Percentiles rank a stretch among this genome's conserved stretches.
Conservation (phyloP, 768 basidiomycete species). For the Lactarius sanguifluus region DNA sequence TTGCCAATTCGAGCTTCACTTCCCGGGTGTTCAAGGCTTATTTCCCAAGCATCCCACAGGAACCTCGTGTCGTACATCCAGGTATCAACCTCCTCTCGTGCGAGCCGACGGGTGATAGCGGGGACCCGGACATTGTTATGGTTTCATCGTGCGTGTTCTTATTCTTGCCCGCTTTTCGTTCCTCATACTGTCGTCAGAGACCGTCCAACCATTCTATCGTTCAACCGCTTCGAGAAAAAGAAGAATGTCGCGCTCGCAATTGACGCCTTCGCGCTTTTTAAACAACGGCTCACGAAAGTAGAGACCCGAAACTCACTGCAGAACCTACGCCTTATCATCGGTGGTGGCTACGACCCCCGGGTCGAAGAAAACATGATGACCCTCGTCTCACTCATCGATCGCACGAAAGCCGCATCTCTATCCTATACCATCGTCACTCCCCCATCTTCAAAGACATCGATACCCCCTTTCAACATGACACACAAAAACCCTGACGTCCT, state of each 20-base stretch:
- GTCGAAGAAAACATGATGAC: slow-evolving; percentile 80
- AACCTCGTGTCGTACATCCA: slow-evolving; percentile 85
- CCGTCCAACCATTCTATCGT: slow-evolving; percentile 74
- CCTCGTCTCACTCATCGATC: slow-evolving; percentile 59
- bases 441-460: slow-evolving; percentile 36
- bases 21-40: slow-evolving; percentile 74
- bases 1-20: slow-evolving; percentile 92
- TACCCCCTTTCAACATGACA: slow-evolving; percentile 46
- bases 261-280: slow-evolving; percentile 65
- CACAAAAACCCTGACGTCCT: slow-evolving; percentile 58
- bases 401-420: slow-evolving; percentile 54
- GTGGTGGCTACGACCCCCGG: slow-evolving; percentile 91
- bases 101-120: slow-evolving; percentile 42
- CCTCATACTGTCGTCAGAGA: slow-evolving; percentile 40
- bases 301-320: slow-evolving; percentile 29
- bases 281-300: slow-evolving; percentile 32
- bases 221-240: slow-evolving; percentile 96
- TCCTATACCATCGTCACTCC: slow-evolving; percentile 59
- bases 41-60: slow-evolving; percentile 63
- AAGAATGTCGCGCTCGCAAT: slow-evolving; percentile 88
- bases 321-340: slow-evolving; percentile 70
- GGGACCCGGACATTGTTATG: slow-evolving; percentile 52
- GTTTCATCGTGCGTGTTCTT: slow-evolving; percentile 56
- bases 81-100: slow-evolving; percentile 86
- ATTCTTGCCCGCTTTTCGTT: not conserved